phyloP scores from a whole-genome alignment of 257 asterid genomes.

The Craterostigma plantagineum region DNA sequence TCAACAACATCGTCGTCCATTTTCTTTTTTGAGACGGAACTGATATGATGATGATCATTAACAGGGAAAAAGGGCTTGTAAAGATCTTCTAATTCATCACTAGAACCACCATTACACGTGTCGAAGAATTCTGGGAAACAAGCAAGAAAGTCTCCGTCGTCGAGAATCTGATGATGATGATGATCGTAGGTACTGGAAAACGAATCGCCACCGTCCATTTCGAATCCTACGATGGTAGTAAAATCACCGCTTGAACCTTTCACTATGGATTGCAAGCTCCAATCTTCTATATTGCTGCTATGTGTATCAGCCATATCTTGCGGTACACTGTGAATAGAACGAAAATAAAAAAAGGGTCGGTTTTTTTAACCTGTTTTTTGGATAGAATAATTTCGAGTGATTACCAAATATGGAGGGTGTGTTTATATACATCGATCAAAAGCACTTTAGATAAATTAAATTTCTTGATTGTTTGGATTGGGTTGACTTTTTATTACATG shows the following conservation, averaged over 20 bases:
- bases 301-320: not conserved
- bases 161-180: slow-evolving; percentile 10
- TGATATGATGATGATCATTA: slow-evolving; percentile 9
- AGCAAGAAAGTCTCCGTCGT: slow-evolving; percentile 7
- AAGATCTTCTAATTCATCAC: slow-evolving; percentile 47
- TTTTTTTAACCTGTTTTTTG: not conserved
- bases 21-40: slow-evolving; percentile 10
- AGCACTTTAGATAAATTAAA: not conserved
- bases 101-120: slow-evolving; percentile 3
- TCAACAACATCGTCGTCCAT: slow-evolving; percentile 1
- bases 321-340: not conserved
- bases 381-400: slow-evolving; percentile 4
- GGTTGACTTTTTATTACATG: slow-evolving; percentile 36
- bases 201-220: slow-evolving; percentile 2
- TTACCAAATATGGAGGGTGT: slow-evolving; percentile 5
- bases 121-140: slow-evolving; percentile 25
- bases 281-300: slow-evolving; percentile 25
- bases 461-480: slow-evolving; percentile 6
- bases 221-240: slow-evolving; percentile 9
- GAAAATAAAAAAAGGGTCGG: not conserved
- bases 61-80: slow-evolving; percentile 56
- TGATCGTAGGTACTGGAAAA: not conserved
- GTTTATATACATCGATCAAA: slow-evolving; percentile 11
- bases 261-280: slow-evolving; percentile 49
- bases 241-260: slow-evolving; percentile 27